A percentile compares a stretch with the other conserved stretches of the same genome.
Evolutionary conservation across 139 green algal species (phyloP).

Genomic region (Chlorella sp.): DNA sequence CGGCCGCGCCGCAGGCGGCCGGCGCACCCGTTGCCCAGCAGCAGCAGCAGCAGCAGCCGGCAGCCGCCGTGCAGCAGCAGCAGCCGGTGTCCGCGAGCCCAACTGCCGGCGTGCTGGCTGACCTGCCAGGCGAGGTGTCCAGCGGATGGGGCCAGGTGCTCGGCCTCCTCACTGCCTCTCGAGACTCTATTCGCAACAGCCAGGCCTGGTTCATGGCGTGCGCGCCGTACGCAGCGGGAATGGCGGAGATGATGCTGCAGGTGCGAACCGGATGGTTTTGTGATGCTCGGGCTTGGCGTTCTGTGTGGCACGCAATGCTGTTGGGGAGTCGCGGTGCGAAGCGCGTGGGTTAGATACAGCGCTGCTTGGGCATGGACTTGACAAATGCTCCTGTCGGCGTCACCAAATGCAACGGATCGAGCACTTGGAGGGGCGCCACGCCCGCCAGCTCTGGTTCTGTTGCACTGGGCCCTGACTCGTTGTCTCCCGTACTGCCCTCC

Average conservation of each 20-base stretch:
- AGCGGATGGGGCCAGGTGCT: slow-evolving; percentile 51
- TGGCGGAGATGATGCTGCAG: slow-evolving; percentile 68
- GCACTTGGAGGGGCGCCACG: too few relatives aligned
- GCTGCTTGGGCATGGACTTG: too few relatives aligned
- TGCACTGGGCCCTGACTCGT: too few relatives aligned
- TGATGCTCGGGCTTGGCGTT: too few relatives aligned
- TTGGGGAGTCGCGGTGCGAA: too few relatives aligned
- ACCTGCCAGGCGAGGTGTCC: slow-evolving; percentile 38
- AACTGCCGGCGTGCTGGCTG: neutral
- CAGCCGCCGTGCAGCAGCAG: neutral
- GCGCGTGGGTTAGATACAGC: too few relatives aligned
- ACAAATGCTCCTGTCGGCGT: too few relatives aligned
- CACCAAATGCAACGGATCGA: too few relatives aligned
- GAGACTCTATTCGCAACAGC: slow-evolving; percentile 81
- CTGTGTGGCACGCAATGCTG: too few relatives aligned
- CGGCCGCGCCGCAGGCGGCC: neutral
- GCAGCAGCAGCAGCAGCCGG: slow-evolving; percentile 8
- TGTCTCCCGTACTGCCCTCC: too few relatives aligned
- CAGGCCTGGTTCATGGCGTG: slow-evolving; percentile 90
- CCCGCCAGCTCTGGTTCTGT: too few relatives aligned
- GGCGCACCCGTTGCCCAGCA: neutral
- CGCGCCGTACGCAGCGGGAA: slow-evolving; percentile 56
- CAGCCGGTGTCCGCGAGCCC: neutral
- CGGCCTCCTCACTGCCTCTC: slow-evolving; percentile 49
- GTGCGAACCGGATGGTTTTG: neutral